Percentiles rank a stretch among this genome's conserved stretches.
Evolutionary conservation across 352 stramenopile genomes (phyloP).

Genomic region (Phytophthora hybrid): DNA sequence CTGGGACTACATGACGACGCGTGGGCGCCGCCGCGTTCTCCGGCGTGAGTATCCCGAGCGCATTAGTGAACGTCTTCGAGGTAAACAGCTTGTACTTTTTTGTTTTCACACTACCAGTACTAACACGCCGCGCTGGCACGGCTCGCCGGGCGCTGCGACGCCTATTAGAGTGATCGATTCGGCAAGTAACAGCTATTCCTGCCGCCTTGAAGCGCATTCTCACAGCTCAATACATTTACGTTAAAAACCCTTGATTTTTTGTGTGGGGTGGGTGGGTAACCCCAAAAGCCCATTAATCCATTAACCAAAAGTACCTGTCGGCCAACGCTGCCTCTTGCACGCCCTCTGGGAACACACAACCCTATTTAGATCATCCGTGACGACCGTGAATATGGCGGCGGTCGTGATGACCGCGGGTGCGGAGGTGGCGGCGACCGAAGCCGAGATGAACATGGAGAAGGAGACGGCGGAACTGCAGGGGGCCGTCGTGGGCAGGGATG

Average conservation of each 20-base stretch:
- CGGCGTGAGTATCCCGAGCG: neutral
- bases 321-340: too few relatives aligned
- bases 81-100: neutral
- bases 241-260: neutral
- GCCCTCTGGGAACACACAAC: too few relatives aligned
- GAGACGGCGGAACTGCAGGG: too few relatives aligned
- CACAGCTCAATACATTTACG: neutral
- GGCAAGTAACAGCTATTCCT: too few relatives aligned
- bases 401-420: too few relatives aligned
- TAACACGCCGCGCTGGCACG: neutral
- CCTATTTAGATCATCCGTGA: too few relatives aligned
- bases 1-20: neutral
- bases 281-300: neutral
- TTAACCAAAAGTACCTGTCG: neutral
- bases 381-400: too few relatives aligned
- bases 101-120: neutral
- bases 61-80: neutral
- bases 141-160: too few relatives aligned
- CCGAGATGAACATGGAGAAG: too few relatives aligned
- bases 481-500: neutral
- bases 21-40: neutral
- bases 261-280: neutral
- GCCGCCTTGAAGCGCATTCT: too few relatives aligned
- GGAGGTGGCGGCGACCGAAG: too few relatives aligned
- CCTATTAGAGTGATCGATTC: too few relatives aligned